phyloP scores from a whole-genome alignment of 2,329 filamentous ascomycete species.

The Fusarium sp. region DNA sequence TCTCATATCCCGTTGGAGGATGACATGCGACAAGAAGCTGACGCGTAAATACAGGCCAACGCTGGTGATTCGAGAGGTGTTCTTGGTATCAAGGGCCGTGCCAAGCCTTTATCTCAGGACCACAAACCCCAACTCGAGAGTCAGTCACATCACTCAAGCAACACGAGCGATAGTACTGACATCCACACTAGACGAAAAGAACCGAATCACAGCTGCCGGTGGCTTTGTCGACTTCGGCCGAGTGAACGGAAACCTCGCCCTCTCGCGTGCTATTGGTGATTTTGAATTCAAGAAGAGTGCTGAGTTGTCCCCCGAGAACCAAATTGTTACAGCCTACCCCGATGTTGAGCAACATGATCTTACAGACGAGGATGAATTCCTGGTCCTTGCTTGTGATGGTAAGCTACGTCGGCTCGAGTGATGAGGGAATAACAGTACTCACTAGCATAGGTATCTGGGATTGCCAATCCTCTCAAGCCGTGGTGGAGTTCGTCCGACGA shows the following conservation, averaged over 20 bases:
- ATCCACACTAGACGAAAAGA: slow-evolving; percentile 79
- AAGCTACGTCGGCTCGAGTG: slow-evolving; percentile 47
- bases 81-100: slow-evolving; percentile 93
- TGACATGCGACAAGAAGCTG: slow-evolving; percentile 24
- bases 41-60: slow-evolving; percentile 74
- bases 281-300: slow-evolving; percentile 99
- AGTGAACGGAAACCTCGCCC: slow-evolving; percentile 96
- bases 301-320: slow-evolving; percentile 95
- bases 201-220: slow-evolving; percentile 92
- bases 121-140: slow-evolving; percentile 99
- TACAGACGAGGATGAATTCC: slow-evolving; percentile 92
- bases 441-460: slow-evolving; percentile 89
- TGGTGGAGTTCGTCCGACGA: slow-evolving; percentile 94
- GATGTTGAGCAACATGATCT: slow-evolving; percentile 94
- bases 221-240: slow-evolving; percentile 98
- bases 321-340: slow-evolving; percentile 97
- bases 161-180: slow-evolving; percentile 24
- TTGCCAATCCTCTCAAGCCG: slow-evolving; percentile 97
- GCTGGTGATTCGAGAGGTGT: slow-evolving; percentile 96
- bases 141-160: slow-evolving; percentile 52
- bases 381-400: slow-evolving; percentile 94
- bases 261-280: slow-evolving; percentile 97
- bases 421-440: slow-evolving; percentile 31
- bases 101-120: slow-evolving; percentile 98
- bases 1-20: slow-evolving; percentile 22